These are phyloP conservation scores for Chimonanthus praecox DNA, from an alignment of 164 flowering plant genomes.

Conservation along the genomic window DNA sequence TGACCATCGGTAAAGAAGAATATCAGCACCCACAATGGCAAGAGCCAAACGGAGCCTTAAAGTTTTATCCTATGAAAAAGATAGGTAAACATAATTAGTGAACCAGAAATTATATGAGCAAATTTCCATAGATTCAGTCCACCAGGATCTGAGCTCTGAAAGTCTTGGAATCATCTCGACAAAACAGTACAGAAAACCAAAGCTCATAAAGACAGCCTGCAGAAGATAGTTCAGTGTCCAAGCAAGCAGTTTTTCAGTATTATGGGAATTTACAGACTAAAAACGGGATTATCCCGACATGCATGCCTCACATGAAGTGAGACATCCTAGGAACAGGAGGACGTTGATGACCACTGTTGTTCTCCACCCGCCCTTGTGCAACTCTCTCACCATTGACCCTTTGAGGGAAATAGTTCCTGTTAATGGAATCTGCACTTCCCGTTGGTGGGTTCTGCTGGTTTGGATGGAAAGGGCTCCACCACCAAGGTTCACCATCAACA, in stretches of 20 bases:
- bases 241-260: conserved; percentile 12
- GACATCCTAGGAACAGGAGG: conserved; percentile 11
- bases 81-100: not conserved
- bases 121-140: conserved; percentile 3
- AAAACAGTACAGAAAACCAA: conserved; percentile 3
- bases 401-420: conserved; percentile 9
- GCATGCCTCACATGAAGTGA: conserved; percentile 11
- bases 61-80: not conserved
- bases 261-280: conserved; percentile 7
- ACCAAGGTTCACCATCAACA: conserved; percentile 10
- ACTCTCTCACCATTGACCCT: conserved; percentile 1
- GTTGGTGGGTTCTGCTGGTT: conserved; percentile 12
- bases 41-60: not conserved
- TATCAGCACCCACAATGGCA: not conserved
- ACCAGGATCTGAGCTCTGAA: not conserved
- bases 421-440: conserved; percentile 10
- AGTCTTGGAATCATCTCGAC: conserved; percentile 5
- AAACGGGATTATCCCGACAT: not conserved
- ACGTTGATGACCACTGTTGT: conserved; percentile 5
- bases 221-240: conserved; percentile 8
- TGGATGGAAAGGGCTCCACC: conserved; percentile 12
- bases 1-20: too few species aligned
- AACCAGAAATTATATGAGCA: not conserved
- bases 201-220: conserved; percentile 4
- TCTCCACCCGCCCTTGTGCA: conserved; percentile 12